Percentiles rank a stretch among this genome's conserved stretches.
phyloP scores from a whole-genome alignment of 1,284 basidiomycete genomes.

The Veloboletus limbatus region DNA sequence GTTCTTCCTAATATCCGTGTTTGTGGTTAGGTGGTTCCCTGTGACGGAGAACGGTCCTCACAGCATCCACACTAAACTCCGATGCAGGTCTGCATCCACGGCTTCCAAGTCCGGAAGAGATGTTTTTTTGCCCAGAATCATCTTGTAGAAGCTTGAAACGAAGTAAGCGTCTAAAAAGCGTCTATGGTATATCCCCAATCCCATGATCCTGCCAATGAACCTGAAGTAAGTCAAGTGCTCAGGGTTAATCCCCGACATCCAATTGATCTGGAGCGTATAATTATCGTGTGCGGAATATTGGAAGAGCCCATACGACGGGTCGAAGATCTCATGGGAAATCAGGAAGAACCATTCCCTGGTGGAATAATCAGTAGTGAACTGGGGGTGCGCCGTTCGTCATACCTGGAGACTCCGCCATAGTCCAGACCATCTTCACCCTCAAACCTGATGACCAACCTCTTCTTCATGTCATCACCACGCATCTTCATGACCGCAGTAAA shows the following conservation, averaged over 20 bases:
- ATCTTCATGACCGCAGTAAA: conserved; percentile 96
- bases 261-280: conserved; percentile 98
- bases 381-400: conserved; percentile 23
- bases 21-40: conserved; percentile 5
- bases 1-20: conserved; percentile 64
- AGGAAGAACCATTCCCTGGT: conserved; percentile 99
- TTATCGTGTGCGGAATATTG: conserved; percentile 99
- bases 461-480: conserved; percentile 93
- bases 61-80: conserved; percentile 97
- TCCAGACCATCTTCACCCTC: conserved; percentile 98
- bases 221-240: conserved; percentile 99
- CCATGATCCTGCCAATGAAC: conserved; percentile 94
- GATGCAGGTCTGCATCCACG: conserved; percentile 87
- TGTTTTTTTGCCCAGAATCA: conserved; percentile 90
- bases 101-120: conserved; percentile 85
- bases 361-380: conserved; percentile 4
- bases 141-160: conserved; percentile 99
- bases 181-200: conserved; percentile 96
- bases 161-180: conserved; percentile 99
- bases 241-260: conserved; percentile 95
- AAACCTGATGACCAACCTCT: conserved; percentile 97
- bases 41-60: conserved; percentile 41
- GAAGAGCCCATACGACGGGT: conserved; percentile 99
- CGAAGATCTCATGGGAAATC: conserved; percentile 97
- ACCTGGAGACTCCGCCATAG: conserved; percentile 96